Conservation (phyloP, 164 flowering plant species). For the Hamamelis virginiana region DNA sequence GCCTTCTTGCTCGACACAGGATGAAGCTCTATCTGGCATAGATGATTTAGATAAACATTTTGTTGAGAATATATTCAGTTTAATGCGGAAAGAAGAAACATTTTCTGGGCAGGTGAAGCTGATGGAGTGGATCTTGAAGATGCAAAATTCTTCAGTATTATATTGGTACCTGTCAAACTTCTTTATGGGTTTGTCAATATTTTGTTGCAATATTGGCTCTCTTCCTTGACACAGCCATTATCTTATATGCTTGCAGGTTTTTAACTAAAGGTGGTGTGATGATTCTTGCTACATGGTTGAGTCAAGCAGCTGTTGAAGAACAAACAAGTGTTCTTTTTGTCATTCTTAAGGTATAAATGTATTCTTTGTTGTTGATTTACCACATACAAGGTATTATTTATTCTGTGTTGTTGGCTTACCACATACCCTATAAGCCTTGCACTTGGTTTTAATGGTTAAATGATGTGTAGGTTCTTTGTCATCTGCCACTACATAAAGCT, state of each 20-base stretch:
- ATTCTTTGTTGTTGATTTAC: conserved; percentile 1
- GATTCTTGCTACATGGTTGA: conserved; percentile 91
- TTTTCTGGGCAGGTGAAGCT: conserved; percentile 89
- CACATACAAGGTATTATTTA: no score
- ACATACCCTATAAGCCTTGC: conserved; percentile 10
- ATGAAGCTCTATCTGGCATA: conserved; percentile 51
- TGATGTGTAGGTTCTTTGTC: conserved; percentile 76
- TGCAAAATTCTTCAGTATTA: conserved; percentile 65
- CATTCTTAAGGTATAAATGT: conserved; percentile 58
- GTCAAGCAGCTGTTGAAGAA: conserved; percentile 84
- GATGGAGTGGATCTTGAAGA: conserved; percentile 86
- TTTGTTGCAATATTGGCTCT: neutral
- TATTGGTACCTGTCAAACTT: conserved; percentile 46
- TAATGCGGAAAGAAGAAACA: conserved; percentile 80
- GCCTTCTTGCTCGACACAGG: conserved; percentile 53
- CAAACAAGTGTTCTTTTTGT: conserved; percentile 81
- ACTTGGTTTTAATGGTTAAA: conserved; percentile 7
- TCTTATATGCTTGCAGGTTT: conserved; percentile 57
- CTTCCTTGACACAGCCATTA: conserved; percentile 12
- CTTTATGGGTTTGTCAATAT: neutral
- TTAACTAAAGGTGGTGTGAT: conserved; percentile 79
- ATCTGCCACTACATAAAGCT: conserved; percentile 85
- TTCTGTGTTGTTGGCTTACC: no score
- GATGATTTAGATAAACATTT: conserved; percentile 65
- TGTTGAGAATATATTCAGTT: conserved; percentile 67